Conservation (phyloP, 1,284 basidiomycete genomes). For the Tetrapyrgos nigripes region DNA sequence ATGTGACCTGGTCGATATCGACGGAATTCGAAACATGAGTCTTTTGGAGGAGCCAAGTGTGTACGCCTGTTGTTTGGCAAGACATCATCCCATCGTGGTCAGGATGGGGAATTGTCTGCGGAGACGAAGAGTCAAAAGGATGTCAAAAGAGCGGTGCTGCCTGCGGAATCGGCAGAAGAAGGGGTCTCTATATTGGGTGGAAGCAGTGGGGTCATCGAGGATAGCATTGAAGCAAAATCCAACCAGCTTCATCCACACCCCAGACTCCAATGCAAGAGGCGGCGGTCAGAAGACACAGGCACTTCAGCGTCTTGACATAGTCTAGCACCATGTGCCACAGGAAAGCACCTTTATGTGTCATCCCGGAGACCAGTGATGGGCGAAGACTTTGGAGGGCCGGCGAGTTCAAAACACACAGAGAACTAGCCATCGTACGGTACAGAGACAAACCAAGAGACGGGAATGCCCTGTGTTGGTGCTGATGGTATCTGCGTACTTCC, state of each 20-base stretch:
- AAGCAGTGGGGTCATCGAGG: constrained; percentile 65
- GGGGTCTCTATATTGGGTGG: constrained; percentile 44
- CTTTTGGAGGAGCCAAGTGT: constrained; percentile 21
- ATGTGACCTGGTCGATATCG: constrained; percentile 72
- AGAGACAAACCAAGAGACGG: no score
- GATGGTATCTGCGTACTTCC: no score
- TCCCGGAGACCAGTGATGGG: constrained; percentile 69
- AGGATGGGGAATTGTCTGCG: constrained; percentile 38
- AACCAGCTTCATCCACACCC: constrained; percentile 73
- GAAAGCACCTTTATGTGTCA: constrained; percentile 63
- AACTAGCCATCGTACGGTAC: constrained; percentile 73
- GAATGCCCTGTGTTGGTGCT: no score
- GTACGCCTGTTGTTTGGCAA: constrained; percentile 40
- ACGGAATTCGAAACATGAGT: constrained; percentile 37
- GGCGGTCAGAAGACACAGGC: constrained; percentile 69
- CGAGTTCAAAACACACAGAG: constrained; percentile 58
- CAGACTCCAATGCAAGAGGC: constrained; percentile 79
- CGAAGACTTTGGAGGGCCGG: constrained; percentile 63
- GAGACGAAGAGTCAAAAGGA: constrained; percentile 35
- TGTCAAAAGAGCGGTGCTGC: constrained; percentile 9
- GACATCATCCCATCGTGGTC: constrained; percentile 30
- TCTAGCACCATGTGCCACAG: constrained; percentile 75
- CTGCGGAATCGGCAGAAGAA: not conserved
- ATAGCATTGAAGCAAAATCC: constrained; percentile 81
- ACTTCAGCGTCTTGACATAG: constrained; percentile 81